Percentiles rank a stretch among this genome's conserved stretches.
Evolutionary conservation across 305 asterid genomes (phyloP).

Genomic region (Solanum hybrid): DNA sequence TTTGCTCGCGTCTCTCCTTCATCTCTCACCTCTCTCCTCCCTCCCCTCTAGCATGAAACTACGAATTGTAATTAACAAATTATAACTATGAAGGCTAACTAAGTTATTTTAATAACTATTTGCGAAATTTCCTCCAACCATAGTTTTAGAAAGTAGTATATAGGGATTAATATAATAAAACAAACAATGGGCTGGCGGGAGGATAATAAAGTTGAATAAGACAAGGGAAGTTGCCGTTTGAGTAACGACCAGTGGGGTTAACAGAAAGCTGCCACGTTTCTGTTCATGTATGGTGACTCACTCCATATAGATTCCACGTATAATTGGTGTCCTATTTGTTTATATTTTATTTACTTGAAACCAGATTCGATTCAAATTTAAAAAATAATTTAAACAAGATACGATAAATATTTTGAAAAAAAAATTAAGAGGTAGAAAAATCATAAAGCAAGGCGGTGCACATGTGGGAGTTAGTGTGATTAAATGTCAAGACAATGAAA

Average conservation of each 20-base stretch:
- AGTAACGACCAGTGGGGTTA: conserved; percentile 10
- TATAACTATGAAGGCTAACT: accelerated
- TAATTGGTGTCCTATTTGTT: neutral
- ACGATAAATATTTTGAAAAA: neutral
- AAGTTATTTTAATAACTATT: too few species aligned
- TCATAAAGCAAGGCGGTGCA: neutral
- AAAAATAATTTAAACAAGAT: neutral
- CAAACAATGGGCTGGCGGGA: conserved; percentile 14
- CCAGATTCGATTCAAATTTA: neutral
- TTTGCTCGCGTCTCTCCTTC: accelerated
- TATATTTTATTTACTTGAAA: neutral
- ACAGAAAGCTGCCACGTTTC: conserved; percentile 27
- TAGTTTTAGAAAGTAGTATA: neutral
- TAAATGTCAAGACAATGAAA: neutral
- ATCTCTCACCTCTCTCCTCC: accelerated
- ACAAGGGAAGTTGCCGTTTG: conserved; percentile 17
- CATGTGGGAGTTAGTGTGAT: neutral
- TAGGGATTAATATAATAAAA: neutral
- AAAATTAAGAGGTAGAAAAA: neutral
- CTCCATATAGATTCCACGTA: conserved; percentile 35
- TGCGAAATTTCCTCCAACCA: neutral
- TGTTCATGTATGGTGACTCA: conserved; percentile 18
- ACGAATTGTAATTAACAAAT: too few species aligned
- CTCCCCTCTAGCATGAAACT: neutral
- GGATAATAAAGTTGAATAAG: neutral